Evolutionary conservation across 179 eudicot species (phyloP).

Genomic region (Vitellaria paradoxa): DNA sequence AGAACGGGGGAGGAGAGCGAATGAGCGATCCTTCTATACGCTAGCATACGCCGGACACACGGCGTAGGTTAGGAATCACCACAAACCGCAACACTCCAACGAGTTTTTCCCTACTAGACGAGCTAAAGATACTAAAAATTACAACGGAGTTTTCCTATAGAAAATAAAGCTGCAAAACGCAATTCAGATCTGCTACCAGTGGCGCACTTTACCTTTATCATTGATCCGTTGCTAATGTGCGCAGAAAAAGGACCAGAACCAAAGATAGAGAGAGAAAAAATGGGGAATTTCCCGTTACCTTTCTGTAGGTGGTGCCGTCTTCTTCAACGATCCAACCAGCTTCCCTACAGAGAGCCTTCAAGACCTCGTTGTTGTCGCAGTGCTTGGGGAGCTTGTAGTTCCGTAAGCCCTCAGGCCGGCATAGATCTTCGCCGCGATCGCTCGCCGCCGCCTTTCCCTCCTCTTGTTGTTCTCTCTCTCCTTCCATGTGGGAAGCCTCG

Average conservation of each 20-base stretch:
- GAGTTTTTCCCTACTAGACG: background rate
- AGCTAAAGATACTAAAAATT: background rate
- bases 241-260: background rate
- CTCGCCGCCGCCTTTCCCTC: conserved; percentile 64
- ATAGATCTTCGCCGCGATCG: conserved; percentile 73
- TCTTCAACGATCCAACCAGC: conserved; percentile 81
- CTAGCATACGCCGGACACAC: conserved; percentile 21
- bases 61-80: conserved; percentile 14
- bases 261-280: background rate
- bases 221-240: background rate
- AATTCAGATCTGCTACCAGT: conserved; percentile 5
- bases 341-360: conserved; percentile 63
- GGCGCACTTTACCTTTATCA: conserved; percentile 13
- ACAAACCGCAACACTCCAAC: too few species aligned
- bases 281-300: conserved; percentile 26
- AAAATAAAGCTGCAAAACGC: background rate
- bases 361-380: conserved; percentile 45
- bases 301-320: conserved; percentile 74
- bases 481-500: conserved; percentile 69
- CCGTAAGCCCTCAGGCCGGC: conserved; percentile 49
- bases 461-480: conserved; percentile 80
- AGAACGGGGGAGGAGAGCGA: background rate
- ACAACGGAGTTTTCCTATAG: background rate
- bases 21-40: background rate
- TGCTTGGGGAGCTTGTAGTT: too few species aligned